Evolutionary conservation across 139 green algal genomes (phyloP).

Genomic region (Chlorella sp.): DNA sequence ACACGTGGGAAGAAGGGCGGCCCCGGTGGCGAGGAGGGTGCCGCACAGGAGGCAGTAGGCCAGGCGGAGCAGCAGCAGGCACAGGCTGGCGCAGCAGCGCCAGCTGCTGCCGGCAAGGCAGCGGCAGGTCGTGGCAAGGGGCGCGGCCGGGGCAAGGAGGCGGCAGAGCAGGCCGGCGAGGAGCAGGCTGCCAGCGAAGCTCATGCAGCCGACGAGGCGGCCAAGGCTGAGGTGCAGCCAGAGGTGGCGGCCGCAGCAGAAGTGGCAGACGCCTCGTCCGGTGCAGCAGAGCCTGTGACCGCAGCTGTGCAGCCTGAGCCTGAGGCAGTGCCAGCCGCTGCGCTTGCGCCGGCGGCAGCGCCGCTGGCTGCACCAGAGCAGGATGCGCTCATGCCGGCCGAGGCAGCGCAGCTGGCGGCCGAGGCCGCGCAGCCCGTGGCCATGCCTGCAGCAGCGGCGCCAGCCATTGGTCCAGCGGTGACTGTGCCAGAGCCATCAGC

Average conservation of each 20-base stretch:
- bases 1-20: not conserved
- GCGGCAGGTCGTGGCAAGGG: not conserved
- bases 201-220: not conserved
- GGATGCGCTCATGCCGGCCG: not conserved
- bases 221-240: not conserved
- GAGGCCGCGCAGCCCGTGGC: not conserved
- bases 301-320: not conserved
- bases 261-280: not conserved
- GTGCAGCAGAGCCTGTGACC: not conserved
- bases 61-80: slow-evolving; percentile 11
- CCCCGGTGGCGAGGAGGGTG: not conserved
- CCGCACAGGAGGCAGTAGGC: not conserved
- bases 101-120: not conserved
- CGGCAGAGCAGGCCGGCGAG: not conserved
- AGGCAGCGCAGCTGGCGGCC: not conserved
- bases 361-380: not conserved
- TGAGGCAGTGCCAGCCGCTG: not conserved
- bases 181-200: not conserved
- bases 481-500: not conserved
- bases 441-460: not conserved
- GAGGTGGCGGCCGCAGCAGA: not conserved
- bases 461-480: not conserved
- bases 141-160: slow-evolving; percentile 4
- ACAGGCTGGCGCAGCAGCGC: not conserved
- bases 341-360: not conserved